phyloP scores from a whole-genome alignment of 2,329 filamentous ascomycete species.

The Lachnellula willkommii region DNA sequence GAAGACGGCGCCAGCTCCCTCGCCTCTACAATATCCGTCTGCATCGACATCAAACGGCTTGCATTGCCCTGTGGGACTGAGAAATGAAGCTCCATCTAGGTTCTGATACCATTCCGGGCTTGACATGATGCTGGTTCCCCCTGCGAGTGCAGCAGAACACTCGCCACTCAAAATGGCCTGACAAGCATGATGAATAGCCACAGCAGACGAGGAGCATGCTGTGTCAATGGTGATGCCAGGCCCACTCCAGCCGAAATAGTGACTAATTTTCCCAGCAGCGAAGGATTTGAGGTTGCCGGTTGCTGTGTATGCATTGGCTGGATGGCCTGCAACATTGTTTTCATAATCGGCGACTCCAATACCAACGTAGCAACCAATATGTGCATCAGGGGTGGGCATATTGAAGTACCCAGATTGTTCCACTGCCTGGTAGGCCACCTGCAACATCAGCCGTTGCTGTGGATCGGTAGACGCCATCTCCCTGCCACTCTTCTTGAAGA shows the following conservation, averaged over 20 bases:
- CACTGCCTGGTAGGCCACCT: slow-evolving; percentile 10
- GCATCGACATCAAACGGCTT: neutral
- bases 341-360: slow-evolving; percentile 1
- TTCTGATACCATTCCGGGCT: neutral
- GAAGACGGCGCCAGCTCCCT: neutral
- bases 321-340: neutral
- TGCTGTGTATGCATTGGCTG: slow-evolving; percentile 4
- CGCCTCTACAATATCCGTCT: neutral
- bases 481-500: slow-evolving; percentile 13
- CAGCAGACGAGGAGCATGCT: slow-evolving; percentile 50
- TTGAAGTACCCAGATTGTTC: slow-evolving; percentile 4
- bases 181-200: slow-evolving; percentile 47
- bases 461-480: slow-evolving; percentile 24
- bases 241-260: slow-evolving; percentile 35
- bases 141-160: slow-evolving; percentile 25
- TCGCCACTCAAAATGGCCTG: slow-evolving; percentile 42
- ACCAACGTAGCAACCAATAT: slow-evolving; percentile 8
- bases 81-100: neutral
- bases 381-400: neutral
- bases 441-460: slow-evolving; percentile 13
- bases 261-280: slow-evolving; percentile 1
- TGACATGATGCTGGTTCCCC: slow-evolving; percentile 6
- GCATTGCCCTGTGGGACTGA: neutral
- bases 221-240: slow-evolving; percentile 62
- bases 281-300: slow-evolving; percentile 5